These are phyloP conservation scores for Nannochloropsis gaditana DNA, from an alignment of 108 stramenopile species.

Conservation along the genomic window DNA sequence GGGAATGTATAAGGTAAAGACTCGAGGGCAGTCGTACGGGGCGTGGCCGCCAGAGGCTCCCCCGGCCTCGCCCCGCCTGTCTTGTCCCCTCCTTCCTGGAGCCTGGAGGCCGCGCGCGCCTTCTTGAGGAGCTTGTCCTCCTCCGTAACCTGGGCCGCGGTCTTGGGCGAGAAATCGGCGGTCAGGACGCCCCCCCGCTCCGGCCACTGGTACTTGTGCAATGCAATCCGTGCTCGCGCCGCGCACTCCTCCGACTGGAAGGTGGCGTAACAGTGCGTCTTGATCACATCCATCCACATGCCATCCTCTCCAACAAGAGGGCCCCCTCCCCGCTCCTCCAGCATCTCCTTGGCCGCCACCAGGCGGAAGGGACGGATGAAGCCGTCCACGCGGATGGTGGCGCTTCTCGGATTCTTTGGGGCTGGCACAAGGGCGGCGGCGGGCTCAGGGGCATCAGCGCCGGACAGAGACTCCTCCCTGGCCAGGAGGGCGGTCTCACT, in stretches of 20 bases:
- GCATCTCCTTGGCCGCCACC: not conserved
- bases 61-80: not conserved
- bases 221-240: not conserved
- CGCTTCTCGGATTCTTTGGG: slow-evolving; percentile 10
- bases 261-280: slow-evolving; percentile 22
- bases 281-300: slow-evolving; percentile 2
- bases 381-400: slow-evolving; percentile 20
- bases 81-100: not conserved
- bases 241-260: slow-evolving; percentile 4
- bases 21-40: no score
- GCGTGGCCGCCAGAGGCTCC: not conserved
- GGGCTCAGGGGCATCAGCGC: not conserved
- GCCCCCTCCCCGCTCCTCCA: not conserved
- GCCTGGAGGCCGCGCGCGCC: not conserved
- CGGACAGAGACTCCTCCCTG: not conserved
- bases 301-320: not conserved
- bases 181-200: not conserved
- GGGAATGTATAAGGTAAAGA: no score
- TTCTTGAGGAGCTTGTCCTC: not conserved
- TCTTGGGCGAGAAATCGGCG: not conserved
- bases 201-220: not conserved
- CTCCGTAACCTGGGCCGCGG: not conserved
- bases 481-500: no score
- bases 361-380: slow-evolving; percentile 17
- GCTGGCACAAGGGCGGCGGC: not conserved